Evolutionary conservation across 2,329 filamentous ascomycete genomes (phyloP).

Genomic region (Alternaria infectoria): DNA sequence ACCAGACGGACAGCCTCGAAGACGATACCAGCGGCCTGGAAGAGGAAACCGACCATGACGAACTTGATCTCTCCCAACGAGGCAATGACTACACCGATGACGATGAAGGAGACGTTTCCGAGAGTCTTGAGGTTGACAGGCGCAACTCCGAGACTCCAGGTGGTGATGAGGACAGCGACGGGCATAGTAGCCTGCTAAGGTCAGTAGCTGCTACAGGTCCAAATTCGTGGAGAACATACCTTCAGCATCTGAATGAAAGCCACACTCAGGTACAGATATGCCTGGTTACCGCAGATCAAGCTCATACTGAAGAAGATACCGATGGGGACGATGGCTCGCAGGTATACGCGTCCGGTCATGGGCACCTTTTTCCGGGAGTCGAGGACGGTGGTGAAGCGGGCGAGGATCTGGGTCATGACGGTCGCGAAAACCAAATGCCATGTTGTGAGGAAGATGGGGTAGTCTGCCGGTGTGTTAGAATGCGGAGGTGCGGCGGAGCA

Average conservation of each 20-base stretch:
- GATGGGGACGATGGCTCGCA: slow-evolving; percentile 92
- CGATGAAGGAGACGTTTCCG: slow-evolving; percentile 92
- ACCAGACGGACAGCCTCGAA: slow-evolving; percentile 84
- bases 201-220: slow-evolving; percentile 5
- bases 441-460: slow-evolving; percentile 76
- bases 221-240: slow-evolving; percentile 56
- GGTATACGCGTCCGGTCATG: slow-evolving; percentile 93
- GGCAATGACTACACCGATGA: slow-evolving; percentile 91
- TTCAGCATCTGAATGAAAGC: slow-evolving; percentile 99
- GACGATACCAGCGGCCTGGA: slow-evolving; percentile 77
- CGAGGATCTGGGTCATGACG: slow-evolving; percentile 90
- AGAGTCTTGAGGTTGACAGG: slow-evolving; percentile 86
- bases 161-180: slow-evolving; percentile 87
- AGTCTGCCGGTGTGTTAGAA: slow-evolving; percentile 42
- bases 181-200: slow-evolving; percentile 80
- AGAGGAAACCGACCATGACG: slow-evolving; percentile 77
- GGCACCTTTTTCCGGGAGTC: slow-evolving; percentile 95
- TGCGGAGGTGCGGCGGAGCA: slow-evolving; percentile 1
- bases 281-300: slow-evolving; percentile 94
- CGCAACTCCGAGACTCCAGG: slow-evolving; percentile 85
- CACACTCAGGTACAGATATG: slow-evolving; percentile 93
- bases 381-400: slow-evolving; percentile 85
- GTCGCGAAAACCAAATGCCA: slow-evolving; percentile 96
- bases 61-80: slow-evolving; percentile 97
- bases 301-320: slow-evolving; percentile 95